Evolutionary conservation across 352 stramenopile species (phyloP).

Genomic region (Phytophthora citrophthora): DNA sequence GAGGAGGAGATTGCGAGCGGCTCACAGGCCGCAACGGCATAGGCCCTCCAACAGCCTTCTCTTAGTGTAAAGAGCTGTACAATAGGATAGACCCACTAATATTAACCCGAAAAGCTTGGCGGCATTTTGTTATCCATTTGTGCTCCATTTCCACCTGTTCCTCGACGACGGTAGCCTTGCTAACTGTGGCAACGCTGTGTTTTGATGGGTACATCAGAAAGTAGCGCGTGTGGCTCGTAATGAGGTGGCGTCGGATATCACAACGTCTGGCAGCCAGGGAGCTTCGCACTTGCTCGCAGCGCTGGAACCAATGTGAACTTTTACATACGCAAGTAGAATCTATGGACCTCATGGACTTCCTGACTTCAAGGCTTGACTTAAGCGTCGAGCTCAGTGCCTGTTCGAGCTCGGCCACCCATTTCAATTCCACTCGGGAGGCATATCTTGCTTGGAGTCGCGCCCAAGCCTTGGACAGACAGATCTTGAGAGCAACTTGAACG

Average conservation of each 20-base stretch:
- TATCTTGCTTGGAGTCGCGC: neutral
- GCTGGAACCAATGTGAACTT: constrained; percentile 2
- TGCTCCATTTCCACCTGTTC: neutral
- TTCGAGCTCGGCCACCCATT: constrained; percentile 12
- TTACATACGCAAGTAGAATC: no score
- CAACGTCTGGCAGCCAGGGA: neutral
- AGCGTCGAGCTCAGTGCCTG: neutral
- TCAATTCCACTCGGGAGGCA: no score
- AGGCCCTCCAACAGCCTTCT: constrained; percentile 31
- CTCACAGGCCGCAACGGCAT: constrained; percentile 24
- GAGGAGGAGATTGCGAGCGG: constrained; percentile 23
- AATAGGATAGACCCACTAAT: constrained; percentile 62
- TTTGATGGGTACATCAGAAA: constrained; percentile 21
- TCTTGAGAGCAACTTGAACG: constrained; percentile 20
- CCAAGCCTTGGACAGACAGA: constrained; percentile 18
- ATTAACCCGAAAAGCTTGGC: constrained; percentile 38
- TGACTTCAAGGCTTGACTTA: neutral
- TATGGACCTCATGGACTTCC: neutral
- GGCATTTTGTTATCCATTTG: constrained; percentile 19
- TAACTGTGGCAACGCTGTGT: neutral
- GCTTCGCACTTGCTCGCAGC: neutral
- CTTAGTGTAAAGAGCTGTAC: constrained; percentile 55
- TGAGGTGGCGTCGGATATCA: constrained; percentile 2
- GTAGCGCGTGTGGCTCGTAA: neutral
- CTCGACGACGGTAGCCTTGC: no score